A percentile compares a stretch with the other conserved stretches of the same genome.
These are phyloP conservation scores for Rhodocollybia butyracea DNA, from an alignment of 768 basidiomycete genomes.

Conservation along the genomic window DNA sequence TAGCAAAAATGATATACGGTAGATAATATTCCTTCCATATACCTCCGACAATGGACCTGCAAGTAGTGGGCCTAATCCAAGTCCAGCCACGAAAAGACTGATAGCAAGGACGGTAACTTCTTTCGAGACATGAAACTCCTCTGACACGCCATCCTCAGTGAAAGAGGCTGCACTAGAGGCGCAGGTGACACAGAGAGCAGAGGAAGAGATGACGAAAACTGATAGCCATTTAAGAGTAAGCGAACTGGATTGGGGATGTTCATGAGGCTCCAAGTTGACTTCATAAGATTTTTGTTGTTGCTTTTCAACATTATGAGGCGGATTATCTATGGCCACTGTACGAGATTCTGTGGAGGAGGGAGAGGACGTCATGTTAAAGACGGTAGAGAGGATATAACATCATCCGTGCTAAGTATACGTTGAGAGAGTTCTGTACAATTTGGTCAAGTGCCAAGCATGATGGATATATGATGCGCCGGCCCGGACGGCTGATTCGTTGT, in stretches of 20 bases:
- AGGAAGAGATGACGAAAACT: constrained; percentile 43
- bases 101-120: constrained; percentile 51
- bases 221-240: constrained; percentile 43
- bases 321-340: background rate
- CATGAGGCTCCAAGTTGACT: constrained; percentile 34
- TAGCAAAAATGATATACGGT: constrained; percentile 54
- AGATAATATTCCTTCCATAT: constrained; percentile 63
- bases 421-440: background rate
- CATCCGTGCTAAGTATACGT: no score
- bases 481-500: no score
- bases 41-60: constrained; percentile 54
- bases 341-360: background rate
- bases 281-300: background rate
- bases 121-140: constrained; percentile 43
- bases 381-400: background rate
- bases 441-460: background rate
- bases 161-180: constrained; percentile 59
- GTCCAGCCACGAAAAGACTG: constrained; percentile 56
- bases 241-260: constrained; percentile 40
- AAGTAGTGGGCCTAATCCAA: constrained; percentile 54
- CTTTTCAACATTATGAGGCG: background rate
- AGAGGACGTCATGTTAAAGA: background rate
- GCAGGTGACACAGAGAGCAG: constrained; percentile 49
- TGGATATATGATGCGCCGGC: no score
- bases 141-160: constrained; percentile 57